These are phyloP conservation scores for Pythium plurisporium DNA, from an alignment of 352 stramenopile species.

Conservation along the genomic window DNA sequence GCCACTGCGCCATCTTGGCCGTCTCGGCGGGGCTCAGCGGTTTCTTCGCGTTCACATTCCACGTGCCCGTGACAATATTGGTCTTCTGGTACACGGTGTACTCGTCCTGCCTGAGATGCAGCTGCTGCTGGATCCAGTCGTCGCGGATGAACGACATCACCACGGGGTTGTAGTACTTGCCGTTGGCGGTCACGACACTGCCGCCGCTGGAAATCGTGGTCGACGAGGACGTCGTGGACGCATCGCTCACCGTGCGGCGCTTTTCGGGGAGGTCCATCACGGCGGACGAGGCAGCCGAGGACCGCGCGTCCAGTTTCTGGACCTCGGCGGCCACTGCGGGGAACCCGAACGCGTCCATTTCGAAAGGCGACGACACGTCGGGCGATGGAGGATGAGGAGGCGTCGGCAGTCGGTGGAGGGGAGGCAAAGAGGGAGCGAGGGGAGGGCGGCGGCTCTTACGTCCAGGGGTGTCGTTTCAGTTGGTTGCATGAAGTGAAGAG, in stretches of 20 bases:
- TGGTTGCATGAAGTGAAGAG: neutral
- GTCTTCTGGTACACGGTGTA: constrained; percentile 70
- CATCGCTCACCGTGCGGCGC: constrained; percentile 5
- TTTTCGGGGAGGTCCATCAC: neutral
- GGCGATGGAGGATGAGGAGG: neutral
- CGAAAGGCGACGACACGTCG: too few species aligned
- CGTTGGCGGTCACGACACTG: constrained; percentile 26
- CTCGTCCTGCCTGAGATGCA: constrained; percentile 46
- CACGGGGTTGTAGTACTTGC: constrained; percentile 74
- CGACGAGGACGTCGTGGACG: constrained; percentile 6
- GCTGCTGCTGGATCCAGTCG: constrained; percentile 84
- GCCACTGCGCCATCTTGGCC: constrained; percentile 62
- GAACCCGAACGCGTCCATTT: constrained; percentile 24
- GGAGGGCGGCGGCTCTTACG: neutral
- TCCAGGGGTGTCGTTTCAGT: constrained; percentile 24
- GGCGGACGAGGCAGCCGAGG: too few species aligned
- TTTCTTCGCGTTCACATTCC: constrained; percentile 99
- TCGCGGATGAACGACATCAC: constrained; percentile 85
- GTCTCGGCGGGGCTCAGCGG: constrained; percentile 63
- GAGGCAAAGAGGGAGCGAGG: neutral
- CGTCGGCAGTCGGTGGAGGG: too few species aligned
- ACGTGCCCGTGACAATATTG: constrained; percentile 88
- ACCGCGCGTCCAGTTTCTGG: constrained; percentile 19
- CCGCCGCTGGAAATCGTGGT: neutral
- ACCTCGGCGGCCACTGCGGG: constrained; percentile 17